Base-by-base conservation (phyloP, 768 basidiomycete species). In the Pisolithus microcarpus region DNA sequence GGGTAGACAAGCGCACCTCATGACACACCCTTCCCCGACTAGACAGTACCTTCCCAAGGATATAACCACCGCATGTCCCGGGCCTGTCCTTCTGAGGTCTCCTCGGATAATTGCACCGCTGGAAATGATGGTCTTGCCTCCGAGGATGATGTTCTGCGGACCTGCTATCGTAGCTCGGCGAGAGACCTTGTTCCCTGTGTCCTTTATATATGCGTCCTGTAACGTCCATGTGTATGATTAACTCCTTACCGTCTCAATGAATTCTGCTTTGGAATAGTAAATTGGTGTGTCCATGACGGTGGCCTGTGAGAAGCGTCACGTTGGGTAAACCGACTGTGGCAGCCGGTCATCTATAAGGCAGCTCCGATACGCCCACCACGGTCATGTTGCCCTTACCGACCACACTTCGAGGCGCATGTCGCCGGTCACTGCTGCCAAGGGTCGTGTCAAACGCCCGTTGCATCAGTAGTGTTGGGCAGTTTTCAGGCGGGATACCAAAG, bases 131-230 rank as follows among this genome's bases (percentile, higher is more conserved):
- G 92, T 93, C 72, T 97, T 96, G 43, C 95, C 96, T 38, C 91
- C 92, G 13, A 99, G 82, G 55, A 97, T 91, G 65, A 98, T 99
- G 66, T 96, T 97, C 67, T 93, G 87, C 10, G 92, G 88, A 1
- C 95, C 95, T 50, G 86, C 82, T 61, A 97, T 96, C 23, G 84
- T 86, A 16, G 92, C 91, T 54, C 88, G 82, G 51, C 91, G 81
- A 38, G 91, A 94, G 40, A 97, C 94, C 68, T 95, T 95, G 75
- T 98, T 95, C 42, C 91, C 91, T 55, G 91, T 94, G 65, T 94
- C 92, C 91, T 93, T 66, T 34, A 13, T 53, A 30, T 40, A 42
- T 26, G 19, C 38, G 52, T 61, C 49, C 45, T 46, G 46, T 28
- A 24, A 37, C 36, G 19, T 50, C 15, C 47, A 44, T 7, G 31